phyloP scores from a whole-genome alignment of 1,139 yeast species.

The Diutina sp. region DNA sequence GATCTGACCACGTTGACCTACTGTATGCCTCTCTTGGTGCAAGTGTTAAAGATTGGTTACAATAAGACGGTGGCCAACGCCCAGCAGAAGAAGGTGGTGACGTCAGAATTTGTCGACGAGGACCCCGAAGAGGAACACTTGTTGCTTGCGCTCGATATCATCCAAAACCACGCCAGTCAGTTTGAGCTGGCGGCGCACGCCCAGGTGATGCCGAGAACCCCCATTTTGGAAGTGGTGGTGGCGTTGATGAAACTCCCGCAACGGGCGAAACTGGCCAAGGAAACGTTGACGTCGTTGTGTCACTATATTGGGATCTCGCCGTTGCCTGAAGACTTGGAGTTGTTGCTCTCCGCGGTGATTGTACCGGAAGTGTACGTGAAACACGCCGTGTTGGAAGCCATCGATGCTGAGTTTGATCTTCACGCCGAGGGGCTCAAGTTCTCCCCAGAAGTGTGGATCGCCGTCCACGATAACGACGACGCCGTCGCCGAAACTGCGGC shows the following conservation, averaged over 20 bases:
- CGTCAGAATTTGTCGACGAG: constrained; percentile 59
- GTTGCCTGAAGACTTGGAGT: constrained; percentile 35
- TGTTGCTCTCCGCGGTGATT: constrained; percentile 46
- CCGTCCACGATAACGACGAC: constrained; percentile 62
- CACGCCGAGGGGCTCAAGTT: constrained; percentile 26
- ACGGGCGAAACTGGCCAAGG: constrained; percentile 72
- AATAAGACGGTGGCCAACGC: constrained; percentile 28
- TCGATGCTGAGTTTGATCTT: constrained; percentile 81
- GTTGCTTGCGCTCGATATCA: constrained; percentile 62
- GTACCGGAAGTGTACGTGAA: constrained; percentile 64
- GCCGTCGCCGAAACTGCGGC: constrained; percentile 53
- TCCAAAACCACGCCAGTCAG: constrained; percentile 64
- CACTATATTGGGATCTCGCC: constrained; percentile 1
- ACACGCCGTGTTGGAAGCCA: constrained; percentile 63
- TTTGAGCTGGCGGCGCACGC: constrained; percentile 34
- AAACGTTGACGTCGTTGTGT: constrained; percentile 28
- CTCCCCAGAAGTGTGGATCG: constrained; percentile 65
- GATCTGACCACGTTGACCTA: constrained; percentile 61
- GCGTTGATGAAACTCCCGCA: constrained; percentile 61
- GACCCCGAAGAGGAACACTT: constrained; percentile 85
- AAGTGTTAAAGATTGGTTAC: constrained; percentile 52
- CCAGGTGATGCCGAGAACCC: constrained; percentile 51
- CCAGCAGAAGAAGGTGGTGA: constrained; percentile 33
- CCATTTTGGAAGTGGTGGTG: constrained; percentile 48
- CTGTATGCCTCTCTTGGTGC: constrained; percentile 58